Percentiles rank a stretch among this genome's conserved stretches.
These are phyloP conservation scores for Puya raimondii DNA, from an alignment of 176 grass and related monocot species.

Conservation along the genomic window DNA sequence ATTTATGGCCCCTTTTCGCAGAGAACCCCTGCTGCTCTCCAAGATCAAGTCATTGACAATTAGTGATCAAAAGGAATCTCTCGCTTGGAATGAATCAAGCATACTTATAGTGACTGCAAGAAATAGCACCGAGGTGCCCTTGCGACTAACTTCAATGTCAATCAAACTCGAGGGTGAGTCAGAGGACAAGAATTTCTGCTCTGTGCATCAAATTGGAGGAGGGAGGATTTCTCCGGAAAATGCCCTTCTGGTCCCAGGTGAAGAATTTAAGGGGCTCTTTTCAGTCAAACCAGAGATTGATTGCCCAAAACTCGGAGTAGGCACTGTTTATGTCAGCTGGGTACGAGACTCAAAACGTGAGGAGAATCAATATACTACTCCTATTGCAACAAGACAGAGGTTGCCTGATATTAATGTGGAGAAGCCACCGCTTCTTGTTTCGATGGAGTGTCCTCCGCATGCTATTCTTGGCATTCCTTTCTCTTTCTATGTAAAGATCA, in stretches of 20 bases:
- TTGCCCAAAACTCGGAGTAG: slow-evolving; percentile 39
- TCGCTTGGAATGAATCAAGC: slow-evolving; percentile 72
- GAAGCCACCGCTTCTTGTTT: slow-evolving; percentile 67
- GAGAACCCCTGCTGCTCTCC: slow-evolving; percentile 75
- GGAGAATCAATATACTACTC: slow-evolving; percentile 34
- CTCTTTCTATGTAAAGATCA: slow-evolving; percentile 71
- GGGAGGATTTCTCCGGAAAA: slow-evolving; percentile 42
- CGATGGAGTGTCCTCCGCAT: slow-evolving; percentile 77
- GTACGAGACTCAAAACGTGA: slow-evolving; percentile 45
- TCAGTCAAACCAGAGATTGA: slow-evolving; percentile 41
- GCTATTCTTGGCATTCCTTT: slow-evolving; percentile 74
- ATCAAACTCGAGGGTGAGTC: slow-evolving; percentile 35
- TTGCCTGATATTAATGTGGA: slow-evolving; percentile 60
- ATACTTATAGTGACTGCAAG: slow-evolving; percentile 63
- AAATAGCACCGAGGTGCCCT: slow-evolving; percentile 76
- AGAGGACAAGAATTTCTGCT: slow-evolving; percentile 26
- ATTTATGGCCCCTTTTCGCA: slow-evolving; percentile 81
- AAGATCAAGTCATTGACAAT: slow-evolving; percentile 47
- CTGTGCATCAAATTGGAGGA: slow-evolving; percentile 46
- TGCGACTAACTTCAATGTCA: slow-evolving; percentile 43
- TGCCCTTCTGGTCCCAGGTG: slow-evolving; percentile 46
- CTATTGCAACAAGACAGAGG: slow-evolving; percentile 39
- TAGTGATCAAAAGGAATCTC: slow-evolving; percentile 42
- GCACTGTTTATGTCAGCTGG: slow-evolving; percentile 70
- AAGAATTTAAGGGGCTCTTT: slow-evolving; percentile 86